Percentiles rank a stretch among this genome's conserved stretches.
phyloP scores from a whole-genome alignment of 164 flowering plant genomes.

The Sedum album region DNA sequence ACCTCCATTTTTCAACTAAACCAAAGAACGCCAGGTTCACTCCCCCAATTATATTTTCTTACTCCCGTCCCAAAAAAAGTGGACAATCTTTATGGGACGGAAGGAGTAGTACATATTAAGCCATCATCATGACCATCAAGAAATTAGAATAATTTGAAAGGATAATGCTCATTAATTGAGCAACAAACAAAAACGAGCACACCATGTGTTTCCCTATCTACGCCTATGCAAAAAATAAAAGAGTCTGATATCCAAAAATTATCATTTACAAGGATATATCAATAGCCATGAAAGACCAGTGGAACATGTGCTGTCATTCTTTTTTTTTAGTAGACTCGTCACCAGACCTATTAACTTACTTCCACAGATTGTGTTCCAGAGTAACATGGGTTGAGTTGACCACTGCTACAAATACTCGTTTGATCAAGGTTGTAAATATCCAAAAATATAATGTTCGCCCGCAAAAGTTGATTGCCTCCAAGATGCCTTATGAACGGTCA shows the following conservation, averaged over 20 bases:
- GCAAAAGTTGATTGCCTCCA: neutral
- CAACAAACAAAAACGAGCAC: neutral
- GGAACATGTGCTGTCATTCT: neutral
- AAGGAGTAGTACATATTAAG: no score
- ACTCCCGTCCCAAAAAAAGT: no score
- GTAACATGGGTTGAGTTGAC: neutral
- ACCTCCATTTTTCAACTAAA: no score
- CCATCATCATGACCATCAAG: no score
- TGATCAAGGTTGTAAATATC: neutral
- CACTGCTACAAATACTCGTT: neutral
- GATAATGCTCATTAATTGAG: no score
- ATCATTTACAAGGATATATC: neutral
- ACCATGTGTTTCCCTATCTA: neutral
- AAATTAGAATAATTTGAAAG: no score
- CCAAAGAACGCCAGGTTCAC: no score
- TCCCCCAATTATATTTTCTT: no score
- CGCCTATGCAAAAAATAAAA: neutral
- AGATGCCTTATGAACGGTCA: slow-evolving; percentile 3
- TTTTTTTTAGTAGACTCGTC: neutral
- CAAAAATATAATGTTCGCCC: neutral
- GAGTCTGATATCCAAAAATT: neutral
- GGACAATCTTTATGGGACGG: no score
- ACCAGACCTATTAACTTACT: no score
- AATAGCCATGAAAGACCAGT: neutral
- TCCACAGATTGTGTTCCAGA: no score